phyloP scores from a whole-genome alignment of 345 rosid species.

The Draba incana region DNA sequence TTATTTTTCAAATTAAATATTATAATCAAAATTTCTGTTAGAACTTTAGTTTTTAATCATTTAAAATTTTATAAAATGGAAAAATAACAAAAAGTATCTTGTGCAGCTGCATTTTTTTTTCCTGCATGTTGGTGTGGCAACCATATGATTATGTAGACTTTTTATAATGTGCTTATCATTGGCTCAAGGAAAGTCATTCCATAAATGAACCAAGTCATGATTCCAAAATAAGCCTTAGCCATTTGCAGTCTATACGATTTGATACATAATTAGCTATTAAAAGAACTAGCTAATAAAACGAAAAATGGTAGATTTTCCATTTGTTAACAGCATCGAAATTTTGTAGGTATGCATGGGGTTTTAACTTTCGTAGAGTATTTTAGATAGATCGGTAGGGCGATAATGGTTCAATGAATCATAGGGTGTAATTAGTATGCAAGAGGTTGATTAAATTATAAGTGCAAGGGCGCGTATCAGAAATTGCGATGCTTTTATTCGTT shows the following conservation, averaged over 20 bases:
- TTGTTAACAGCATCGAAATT: background rate
- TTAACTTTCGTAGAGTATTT: background rate
- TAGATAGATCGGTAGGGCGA: background rate
- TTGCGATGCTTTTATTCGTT: slow-evolving; percentile 13
- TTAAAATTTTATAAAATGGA: background rate
- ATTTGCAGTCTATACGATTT: slow-evolving; percentile 20
- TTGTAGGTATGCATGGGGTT: background rate
- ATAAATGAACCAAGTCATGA: slow-evolving; percentile 29
- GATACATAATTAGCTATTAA: background rate
- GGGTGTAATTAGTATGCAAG: background rate
- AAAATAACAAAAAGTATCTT: slow-evolving; percentile 9
- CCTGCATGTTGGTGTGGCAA: slow-evolving; percentile 26
- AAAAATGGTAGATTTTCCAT: background rate
- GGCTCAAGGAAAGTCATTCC: slow-evolving; percentile 31
- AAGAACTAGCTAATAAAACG: too few relatives aligned
- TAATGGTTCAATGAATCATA: slow-evolving; percentile 15
- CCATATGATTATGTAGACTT: slow-evolving; percentile 32
- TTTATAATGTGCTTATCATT: slow-evolving; percentile 33
- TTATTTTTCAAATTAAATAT: background rate
- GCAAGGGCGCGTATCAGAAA: background rate
- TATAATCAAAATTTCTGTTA: background rate
- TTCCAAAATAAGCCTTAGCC: slow-evolving; percentile 36
- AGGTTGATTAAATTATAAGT: background rate
- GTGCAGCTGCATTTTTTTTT: background rate
- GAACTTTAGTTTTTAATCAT: background rate